Evolutionary conservation across 2,329 filamentous ascomycete genomes (phyloP).

Genomic region (Gaeumannomyces sp.): DNA sequence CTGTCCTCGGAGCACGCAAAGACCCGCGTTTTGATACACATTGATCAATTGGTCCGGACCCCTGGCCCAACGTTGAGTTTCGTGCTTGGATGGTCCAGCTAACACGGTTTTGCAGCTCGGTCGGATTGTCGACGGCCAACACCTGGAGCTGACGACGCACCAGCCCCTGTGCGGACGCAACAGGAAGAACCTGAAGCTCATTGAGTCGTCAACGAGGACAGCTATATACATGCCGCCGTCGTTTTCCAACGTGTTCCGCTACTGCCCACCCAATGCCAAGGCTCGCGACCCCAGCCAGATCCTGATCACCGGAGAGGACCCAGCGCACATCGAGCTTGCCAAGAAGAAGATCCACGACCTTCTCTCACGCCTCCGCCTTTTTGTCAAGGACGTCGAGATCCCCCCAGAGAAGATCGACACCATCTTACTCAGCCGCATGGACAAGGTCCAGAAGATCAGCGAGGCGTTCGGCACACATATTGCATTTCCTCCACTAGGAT

Average conservation of each 20-base stretch:
- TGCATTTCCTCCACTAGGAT: slow-evolving; percentile 81
- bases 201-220: slow-evolving; percentile 90
- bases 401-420: slow-evolving; percentile 91
- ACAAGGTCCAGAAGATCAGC: slow-evolving; percentile 97
- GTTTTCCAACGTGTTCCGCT: slow-evolving; percentile 87
- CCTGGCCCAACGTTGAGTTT: neutral
- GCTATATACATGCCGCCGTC: slow-evolving; percentile 97
- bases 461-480: slow-evolving; percentile 95
- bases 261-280: slow-evolving; percentile 74
- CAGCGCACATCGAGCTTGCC: slow-evolving; percentile 77
- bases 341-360: slow-evolving; percentile 89
- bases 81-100: slow-evolving; percentile 8
- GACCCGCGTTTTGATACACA: slow-evolving; percentile 91
- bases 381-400: slow-evolving; percentile 87
- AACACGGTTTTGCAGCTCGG: slow-evolving; percentile 46
- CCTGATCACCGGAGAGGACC: slow-evolving; percentile 86
- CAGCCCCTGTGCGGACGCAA: slow-evolving; percentile 89
- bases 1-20: slow-evolving; percentile 96
- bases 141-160: slow-evolving; percentile 81
- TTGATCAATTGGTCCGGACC: slow-evolving; percentile 75
- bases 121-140: slow-evolving; percentile 69
- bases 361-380: slow-evolving; percentile 72
- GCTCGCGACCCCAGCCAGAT: slow-evolving; percentile 83
- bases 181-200: slow-evolving; percentile 95
- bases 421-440: slow-evolving; percentile 81